Evolutionary conservation across 345 rosid genomes (phyloP).

Genomic region (Mangifera indica): DNA sequence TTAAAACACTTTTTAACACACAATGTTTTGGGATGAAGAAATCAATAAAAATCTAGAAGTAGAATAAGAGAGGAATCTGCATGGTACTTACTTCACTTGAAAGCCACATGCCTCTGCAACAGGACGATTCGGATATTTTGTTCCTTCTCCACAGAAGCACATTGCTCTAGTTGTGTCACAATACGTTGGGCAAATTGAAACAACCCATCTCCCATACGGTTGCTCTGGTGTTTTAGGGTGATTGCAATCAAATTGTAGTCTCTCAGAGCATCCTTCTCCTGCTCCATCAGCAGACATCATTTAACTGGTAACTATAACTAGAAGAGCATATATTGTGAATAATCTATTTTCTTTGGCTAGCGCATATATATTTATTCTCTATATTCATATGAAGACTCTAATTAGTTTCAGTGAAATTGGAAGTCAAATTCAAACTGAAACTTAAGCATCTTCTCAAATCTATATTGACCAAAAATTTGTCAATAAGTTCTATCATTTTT

Average conservation of each 20-base stretch:
- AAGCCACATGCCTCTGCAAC: slow-evolving; percentile 89
- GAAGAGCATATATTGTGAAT: background rate
- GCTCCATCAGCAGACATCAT: slow-evolving; percentile 28
- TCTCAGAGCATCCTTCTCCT: slow-evolving; percentile 83
- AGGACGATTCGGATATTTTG: slow-evolving; percentile 94
- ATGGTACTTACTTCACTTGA: slow-evolving; percentile 55
- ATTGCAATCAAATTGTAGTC: slow-evolving; percentile 62
- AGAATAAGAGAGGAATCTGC: slow-evolving; percentile 12
- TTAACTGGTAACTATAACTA: slow-evolving; percentile 9
- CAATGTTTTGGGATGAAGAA: background rate
- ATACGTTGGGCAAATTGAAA: slow-evolving; percentile 77
- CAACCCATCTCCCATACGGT: slow-evolving; percentile 90
- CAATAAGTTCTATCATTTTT: background rate
- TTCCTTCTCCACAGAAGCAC: slow-evolving; percentile 99
- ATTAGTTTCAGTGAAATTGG: background rate
- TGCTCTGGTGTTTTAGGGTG: slow-evolving; percentile 60
- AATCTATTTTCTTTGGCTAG: slow-evolving; percentile 9
- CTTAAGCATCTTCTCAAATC: background rate
- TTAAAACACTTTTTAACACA: slow-evolving; percentile 17
- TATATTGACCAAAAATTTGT: slow-evolving; percentile 12
- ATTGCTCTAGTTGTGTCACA: slow-evolving; percentile 92
- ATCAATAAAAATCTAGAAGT: background rate
- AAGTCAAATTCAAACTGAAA: background rate
- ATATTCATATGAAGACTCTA: background rate
- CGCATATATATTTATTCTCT: background rate